Evolutionary conservation across 345 rosid genomes (phyloP), one percentile per base, ranked within the genome.

Genomic region (Linum trigynum): DNA sequence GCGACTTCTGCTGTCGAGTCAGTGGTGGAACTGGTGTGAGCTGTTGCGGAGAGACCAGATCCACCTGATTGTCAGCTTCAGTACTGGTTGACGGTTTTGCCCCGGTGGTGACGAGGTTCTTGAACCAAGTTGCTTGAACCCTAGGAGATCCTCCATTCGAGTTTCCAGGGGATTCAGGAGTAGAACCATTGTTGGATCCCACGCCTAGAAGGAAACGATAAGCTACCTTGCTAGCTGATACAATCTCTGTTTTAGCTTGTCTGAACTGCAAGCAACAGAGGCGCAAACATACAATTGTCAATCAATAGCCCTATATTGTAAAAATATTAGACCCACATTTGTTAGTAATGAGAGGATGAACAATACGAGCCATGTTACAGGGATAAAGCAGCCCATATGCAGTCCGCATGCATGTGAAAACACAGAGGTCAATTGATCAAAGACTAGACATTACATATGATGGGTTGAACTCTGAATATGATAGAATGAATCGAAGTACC

Each of bases 161-260:
- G 76, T 67, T 85, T 75, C 82, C 68, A 4, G 86, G 77, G 51
- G 83, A 74, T 67, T 83, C 97, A 2, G 78, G 63, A 40, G 67
- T 42, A 57, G 76, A 42, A 6, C 78, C 74, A 39, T 72, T 72
- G 55, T 77, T 77, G 1, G 95, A 72, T 17, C 87, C 67, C 9
- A 84, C 90, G 36, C 91, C 86, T 50, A 75, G 17, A 48, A 95
- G 87, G 68, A 91, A 91, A 45, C 91, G 89, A 78, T 89, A 95
- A 12, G 97, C 97, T 75, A 87, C 97, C 83, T 86, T 94, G 85
- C 99, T 91, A 38, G 99, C 96, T 42, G 95, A 86, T 53, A 88
- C 85, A 5, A 91, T 81, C 82, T 89, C 99, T 53, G 95, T 87
- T 81, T 85, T 91, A 69, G 99, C 97, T 84, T 89, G 97, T 77